Base-by-base conservation (phyloP, 306 rosid species). In the Cicer pinnatifidum region DNA sequence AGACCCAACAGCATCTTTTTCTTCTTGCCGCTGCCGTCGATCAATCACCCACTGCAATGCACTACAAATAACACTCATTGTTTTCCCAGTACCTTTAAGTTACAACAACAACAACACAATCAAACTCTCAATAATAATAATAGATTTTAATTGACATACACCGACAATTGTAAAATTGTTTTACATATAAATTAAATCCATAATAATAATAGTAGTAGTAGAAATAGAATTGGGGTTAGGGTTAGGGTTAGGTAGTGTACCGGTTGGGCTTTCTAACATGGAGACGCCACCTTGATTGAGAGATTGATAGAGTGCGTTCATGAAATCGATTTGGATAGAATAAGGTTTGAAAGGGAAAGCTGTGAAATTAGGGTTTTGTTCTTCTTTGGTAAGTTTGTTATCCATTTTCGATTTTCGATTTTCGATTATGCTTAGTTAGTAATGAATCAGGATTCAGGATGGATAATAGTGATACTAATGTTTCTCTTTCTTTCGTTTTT, bases 221-320 rank as follows among this genome's bases (percentile, higher is more conserved):
- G 35, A 3, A 28, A 3, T 28, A 28, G 5, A 28, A 28, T 28
- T 28, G 35, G 35, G 35, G 0, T 28, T 28, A 28, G 35, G 5
- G 35, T 28, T 20, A 20, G 23, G 23, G 23, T 20, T 28, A 28
- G 35, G 35, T 28, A 28, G 35, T 28, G 35, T 28, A 28, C 98
- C 97, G 0, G 97, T 93, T 17, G 96, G 97, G 83, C 97, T 89
- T 86, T 93, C 98, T 28, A 93, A 83, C 96, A 93, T 91, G 76
- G 98, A 89, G 67, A 93, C 69, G 58, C 98, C 97, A 43, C 97
- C 98, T 19, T 75, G 81, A 64, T 83, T 61, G 43, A 93, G 98
- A 65, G 86, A 89, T 6, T 81, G 82, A 43, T 93, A 91, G 33
- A 93, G 85, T 1, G 96, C 86, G 20, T 85, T 91, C 98, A 91